phyloP scores from a whole-genome alignment of 306 rosid species.

The Cucumis sativus region Cucumber_9930_V3 NC_026656.2:20053001-20053500 shows the following conservation, averaged over 20 bases:
- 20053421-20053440: neutral
- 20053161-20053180: conserved; percentile 3
- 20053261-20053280: too few species aligned
- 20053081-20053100: too few species aligned
- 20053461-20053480: neutral
- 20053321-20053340: too few species aligned
- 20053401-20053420: neutral
- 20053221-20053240: neutral
- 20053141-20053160: conserved; percentile 7
- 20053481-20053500: neutral
- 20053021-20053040: too few species aligned
- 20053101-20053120: too few species aligned
- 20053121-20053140: neutral
- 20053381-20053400: neutral
- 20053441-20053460: neutral
- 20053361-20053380: neutral
- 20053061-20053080: neutral
- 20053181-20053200: neutral
- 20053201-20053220: neutral
- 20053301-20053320: too few species aligned
- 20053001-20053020: too few species aligned
- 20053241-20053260: neutral
- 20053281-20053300: too few species aligned
- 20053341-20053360: too few species aligned
- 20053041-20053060: too few species aligned